Base-by-base conservation (phyloP, 306 rosid genomes). In the Citrullus amarus region DNA sequence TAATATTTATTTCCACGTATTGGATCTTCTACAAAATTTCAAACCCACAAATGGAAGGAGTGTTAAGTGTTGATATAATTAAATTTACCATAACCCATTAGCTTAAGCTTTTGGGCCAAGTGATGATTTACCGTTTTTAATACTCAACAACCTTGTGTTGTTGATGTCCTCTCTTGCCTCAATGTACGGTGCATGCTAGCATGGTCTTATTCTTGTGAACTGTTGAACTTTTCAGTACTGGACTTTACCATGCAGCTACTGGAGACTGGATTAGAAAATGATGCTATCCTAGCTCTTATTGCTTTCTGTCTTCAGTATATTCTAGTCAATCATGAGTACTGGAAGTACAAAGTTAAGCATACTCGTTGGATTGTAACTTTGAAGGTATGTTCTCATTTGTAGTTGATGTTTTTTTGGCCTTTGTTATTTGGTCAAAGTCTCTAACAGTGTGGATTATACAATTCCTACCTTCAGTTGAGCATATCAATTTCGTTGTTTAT, bases 231-330 rank as follows among this genome's bases (percentile, higher is more conserved):
- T 88, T 87, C 96, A 95, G 96, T 92, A 81, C 88, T 95, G 86
- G 98, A 91, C 77, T 92, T 91, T 79, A 95, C 98, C 81, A 83
- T 88, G 80, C 90, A 82, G 84, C 95, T 95, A 66, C 81, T 92
- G 83, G 97, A 89, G 85, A 83, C 96, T 75, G 95, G 98, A 78
- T 83, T 88, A 57, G 93, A 92, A 86, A 87, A 89, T 80, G 98
- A 92, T 86, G 90, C 85, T 81, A 90, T 89, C 73, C 78, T 91
- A 61, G 92, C 90, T 36, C 88, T 95, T 83, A 46, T 91, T 79
- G 89, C 88, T 81, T 92, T 95, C 89, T 92, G 90, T 34, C 80
- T 92, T 78, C 98, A 95, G 83, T 91, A 89, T 89, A 87, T 92
- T 79, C 86, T 92, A 30, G 92, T 91, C 77, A 95, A 91, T 86